phyloP scores from a whole-genome alignment of 768 basidiomycete species.

The Mycena sanguinolenta region DNA sequence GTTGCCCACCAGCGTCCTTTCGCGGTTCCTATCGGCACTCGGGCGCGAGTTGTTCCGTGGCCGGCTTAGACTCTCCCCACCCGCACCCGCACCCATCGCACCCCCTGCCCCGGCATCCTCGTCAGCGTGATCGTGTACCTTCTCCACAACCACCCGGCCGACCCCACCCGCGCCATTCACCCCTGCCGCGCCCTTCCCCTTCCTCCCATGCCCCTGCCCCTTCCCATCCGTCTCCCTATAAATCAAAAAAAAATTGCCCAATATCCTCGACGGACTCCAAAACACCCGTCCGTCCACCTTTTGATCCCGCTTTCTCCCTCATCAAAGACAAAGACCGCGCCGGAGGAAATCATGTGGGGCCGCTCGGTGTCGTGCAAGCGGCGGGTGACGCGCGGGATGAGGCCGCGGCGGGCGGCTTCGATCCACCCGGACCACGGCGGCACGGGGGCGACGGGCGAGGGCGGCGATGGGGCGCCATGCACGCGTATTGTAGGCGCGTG shows the following conservation, averaged over 20 bases:
- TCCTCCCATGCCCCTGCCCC: constrained; percentile 69
- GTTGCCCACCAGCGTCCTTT: constrained; percentile 88
- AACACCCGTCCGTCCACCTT: constrained; percentile 97
- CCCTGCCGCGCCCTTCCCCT: constrained; percentile 53
- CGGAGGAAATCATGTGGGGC: constrained; percentile 92
- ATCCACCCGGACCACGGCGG: constrained; percentile 97
- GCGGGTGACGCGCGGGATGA: constrained; percentile 93
- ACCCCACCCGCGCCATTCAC: constrained; percentile 49
- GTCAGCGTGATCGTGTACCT: too few relatives aligned
- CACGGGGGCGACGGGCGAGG: too few relatives aligned
- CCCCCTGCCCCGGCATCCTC: constrained; percentile 47
- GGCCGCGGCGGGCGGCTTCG: constrained; percentile 90
- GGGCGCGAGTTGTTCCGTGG: constrained; percentile 66
- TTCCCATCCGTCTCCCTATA: constrained; percentile 95
- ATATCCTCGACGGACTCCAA: constrained; percentile 93
- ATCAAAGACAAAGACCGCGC: constrained; percentile 97
- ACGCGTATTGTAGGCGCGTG: too few relatives aligned
- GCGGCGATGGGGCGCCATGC: too few relatives aligned
- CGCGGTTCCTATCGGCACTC: constrained; percentile 75
- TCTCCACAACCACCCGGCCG: constrained; percentile 48
- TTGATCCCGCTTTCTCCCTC: constrained; percentile 98
- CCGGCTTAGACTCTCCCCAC: constrained; percentile 69
- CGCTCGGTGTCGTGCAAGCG: constrained; percentile 93
- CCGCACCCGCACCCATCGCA: constrained; percentile 35
- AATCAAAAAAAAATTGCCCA: constrained; percentile 95